Evolutionary conservation across 345 rosid species (phyloP).

Genomic region (Hirschfeldia incana): DNA sequence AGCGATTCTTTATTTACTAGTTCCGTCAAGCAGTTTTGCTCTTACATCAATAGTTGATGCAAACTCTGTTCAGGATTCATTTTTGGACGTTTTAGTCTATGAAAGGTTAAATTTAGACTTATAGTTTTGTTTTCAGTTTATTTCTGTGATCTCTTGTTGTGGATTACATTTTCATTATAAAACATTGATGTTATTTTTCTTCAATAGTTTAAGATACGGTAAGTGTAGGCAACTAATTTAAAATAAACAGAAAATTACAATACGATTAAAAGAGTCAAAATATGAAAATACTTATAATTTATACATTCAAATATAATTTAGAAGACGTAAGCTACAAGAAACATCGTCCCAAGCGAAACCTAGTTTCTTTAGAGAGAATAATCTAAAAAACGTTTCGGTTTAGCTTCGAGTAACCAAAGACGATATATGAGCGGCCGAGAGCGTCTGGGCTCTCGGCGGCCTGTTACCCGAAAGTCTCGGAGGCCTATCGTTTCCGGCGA

Average conservation of each 20-base stretch:
- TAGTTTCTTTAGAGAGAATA: not conserved
- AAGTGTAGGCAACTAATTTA: slow-evolving; percentile 8
- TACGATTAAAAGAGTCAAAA: slow-evolving; percentile 7
- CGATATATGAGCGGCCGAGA: slow-evolving; percentile 38
- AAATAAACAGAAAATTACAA: slow-evolving; percentile 11
- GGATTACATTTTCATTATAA: not conserved
- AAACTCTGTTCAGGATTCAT: not conserved
- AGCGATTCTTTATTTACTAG: slow-evolving; percentile 5
- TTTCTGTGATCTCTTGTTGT: not conserved
- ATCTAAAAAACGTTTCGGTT: slow-evolving; percentile 6
- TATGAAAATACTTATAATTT: slow-evolving; percentile 2
- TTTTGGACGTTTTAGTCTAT: not conserved
- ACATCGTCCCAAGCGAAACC: slow-evolving; percentile 12
- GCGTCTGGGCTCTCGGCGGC: slow-evolving; percentile 38
- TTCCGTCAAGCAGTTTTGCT: slow-evolving; percentile 16
- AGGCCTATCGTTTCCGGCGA: slow-evolving; percentile 19
- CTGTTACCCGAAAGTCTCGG: slow-evolving; percentile 31
- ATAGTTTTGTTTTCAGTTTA: not conserved
- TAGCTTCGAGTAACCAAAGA: slow-evolving; percentile 31
- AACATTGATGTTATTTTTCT: not conserved
- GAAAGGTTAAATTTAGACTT: not conserved
- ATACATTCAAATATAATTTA: not conserved
- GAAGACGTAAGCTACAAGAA: slow-evolving; percentile 5
- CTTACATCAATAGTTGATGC: not conserved
- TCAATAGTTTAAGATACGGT: not conserved